Evolutionary conservation across 208 protist species (phyloP).

Genomic region (Strigomonas culicis): DNA sequence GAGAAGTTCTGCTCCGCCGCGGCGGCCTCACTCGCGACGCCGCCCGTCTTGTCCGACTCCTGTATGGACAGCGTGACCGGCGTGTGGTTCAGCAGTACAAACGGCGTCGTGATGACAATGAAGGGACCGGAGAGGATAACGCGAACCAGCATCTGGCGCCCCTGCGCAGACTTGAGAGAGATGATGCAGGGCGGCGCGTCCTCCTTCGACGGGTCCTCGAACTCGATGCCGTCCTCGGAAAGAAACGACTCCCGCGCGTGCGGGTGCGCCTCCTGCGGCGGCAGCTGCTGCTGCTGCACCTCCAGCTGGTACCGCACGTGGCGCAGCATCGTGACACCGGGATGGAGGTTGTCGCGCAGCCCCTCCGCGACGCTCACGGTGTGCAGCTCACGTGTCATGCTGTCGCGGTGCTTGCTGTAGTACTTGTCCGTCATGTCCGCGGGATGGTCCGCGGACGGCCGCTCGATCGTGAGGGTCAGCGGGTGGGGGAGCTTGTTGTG

Average conservation of each 20-base stretch:
- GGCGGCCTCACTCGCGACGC: conserved; percentile 22
- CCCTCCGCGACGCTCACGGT: background rate
- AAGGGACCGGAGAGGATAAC: conserved; percentile 18
- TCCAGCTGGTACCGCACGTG: conserved; percentile 21
- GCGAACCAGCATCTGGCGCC: conserved; percentile 42
- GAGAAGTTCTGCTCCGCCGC: conserved; percentile 36
- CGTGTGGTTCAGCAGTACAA: conserved; percentile 74
- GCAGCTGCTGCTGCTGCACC: conserved; percentile 28
- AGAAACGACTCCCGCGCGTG: conserved; percentile 1
- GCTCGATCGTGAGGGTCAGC: conserved; percentile 21
- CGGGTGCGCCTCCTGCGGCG: background rate
- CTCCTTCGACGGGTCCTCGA: conserved; percentile 19
- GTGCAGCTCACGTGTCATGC: background rate
- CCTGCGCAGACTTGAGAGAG: conserved; percentile 22
- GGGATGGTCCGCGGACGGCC: conserved; percentile 25
- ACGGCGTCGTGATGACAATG: conserved; percentile 62
- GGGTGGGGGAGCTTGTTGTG: conserved; percentile 73
- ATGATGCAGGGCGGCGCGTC: conserved; percentile 19
- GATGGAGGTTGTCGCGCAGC: background rate
- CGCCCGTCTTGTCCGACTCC: conserved; percentile 51
- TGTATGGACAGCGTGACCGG: conserved; percentile 48
- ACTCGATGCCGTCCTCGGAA: background rate
- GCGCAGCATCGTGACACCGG: background rate
- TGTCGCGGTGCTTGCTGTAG: background rate
- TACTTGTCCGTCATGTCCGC: background rate